Percentiles rank a stretch among this genome's conserved stretches.
Evolutionary conservation across 2,329 filamentous ascomycete species (phyloP).

Genomic region (Gnomoniopsis sp.): DNA sequence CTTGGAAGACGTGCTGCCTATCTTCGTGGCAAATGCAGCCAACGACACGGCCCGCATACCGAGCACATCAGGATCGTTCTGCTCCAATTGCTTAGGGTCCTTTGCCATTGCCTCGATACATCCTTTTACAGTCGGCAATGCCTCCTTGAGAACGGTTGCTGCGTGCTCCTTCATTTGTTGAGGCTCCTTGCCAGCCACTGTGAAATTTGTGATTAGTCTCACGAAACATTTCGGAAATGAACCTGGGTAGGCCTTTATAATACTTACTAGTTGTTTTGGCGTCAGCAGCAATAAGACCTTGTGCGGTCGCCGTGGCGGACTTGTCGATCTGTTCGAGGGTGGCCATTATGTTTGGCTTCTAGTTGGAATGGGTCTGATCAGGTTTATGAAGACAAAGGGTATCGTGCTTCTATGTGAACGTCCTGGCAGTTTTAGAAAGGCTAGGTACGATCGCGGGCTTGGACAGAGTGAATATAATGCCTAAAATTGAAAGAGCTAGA

Average conservation of each 20-base stretch:
- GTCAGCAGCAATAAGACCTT: neutral
- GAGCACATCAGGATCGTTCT: neutral
- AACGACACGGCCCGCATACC: neutral
- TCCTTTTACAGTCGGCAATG: neutral
- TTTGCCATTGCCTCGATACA: neutral
- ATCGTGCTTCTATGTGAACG: neutral
- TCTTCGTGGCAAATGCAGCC: constrained; percentile 4
- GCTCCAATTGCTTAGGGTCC: neutral
- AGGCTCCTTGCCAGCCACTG: neutral
- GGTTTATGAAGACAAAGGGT: neutral
- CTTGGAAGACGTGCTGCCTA: neutral
- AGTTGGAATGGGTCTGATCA: too few species aligned
- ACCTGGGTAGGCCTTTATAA: neutral
- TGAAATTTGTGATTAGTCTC: neutral
- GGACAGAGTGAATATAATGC: too few species aligned
- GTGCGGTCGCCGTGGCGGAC: neutral
- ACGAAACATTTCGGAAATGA: neutral
- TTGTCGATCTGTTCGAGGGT: neutral
- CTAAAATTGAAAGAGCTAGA: too few species aligned
- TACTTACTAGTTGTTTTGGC: neutral
- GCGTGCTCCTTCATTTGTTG: neutral
- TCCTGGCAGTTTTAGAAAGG: neutral
- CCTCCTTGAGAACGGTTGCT: neutral
- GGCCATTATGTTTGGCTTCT: neutral
- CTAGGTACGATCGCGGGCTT: neutral